Evolutionary conservation across 2,329 filamentous ascomycete genomes (phyloP).

Genomic region (Fusarium transvaalense): DNA sequence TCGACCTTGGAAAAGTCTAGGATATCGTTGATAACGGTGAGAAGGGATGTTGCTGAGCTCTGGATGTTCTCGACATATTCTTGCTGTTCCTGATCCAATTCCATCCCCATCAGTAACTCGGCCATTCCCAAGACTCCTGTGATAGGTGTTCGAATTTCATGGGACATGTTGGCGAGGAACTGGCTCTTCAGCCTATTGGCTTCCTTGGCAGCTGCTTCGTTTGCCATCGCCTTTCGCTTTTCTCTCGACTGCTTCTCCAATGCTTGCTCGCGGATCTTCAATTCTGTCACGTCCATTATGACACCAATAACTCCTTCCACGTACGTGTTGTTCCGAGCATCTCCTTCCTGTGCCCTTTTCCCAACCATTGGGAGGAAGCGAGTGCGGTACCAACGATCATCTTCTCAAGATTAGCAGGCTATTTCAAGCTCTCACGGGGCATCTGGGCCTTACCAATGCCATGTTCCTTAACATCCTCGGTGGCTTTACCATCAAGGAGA

Average conservation of each 20-base stretch:
- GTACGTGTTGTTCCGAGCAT: constrained; percentile 59
- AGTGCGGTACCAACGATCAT: constrained; percentile 77
- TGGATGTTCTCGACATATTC: constrained; percentile 84
- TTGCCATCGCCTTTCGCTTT: constrained; percentile 77
- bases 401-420: constrained; percentile 49
- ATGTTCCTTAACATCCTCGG: constrained; percentile 74
- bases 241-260: constrained; percentile 74
- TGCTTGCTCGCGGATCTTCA: constrained; percentile 63
- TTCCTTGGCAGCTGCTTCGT: constrained; percentile 83
- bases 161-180: constrained; percentile 85
- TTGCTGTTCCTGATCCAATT: constrained; percentile 76
- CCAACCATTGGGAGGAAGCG: constrained; percentile 75
- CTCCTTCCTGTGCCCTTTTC: constrained; percentile 66
- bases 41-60: constrained; percentile 81
- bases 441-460: constrained; percentile 59
- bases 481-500: constrained; percentile 71
- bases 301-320: constrained; percentile 82
- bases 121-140: constrained; percentile 85
- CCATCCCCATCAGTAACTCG: constrained; percentile 77
- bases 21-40: constrained; percentile 93
- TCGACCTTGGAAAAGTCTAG: constrained; percentile 91
- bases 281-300: constrained; percentile 83
- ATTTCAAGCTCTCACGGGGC: neutral
- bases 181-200: constrained; percentile 84
- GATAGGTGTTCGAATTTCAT: constrained; percentile 83